phyloP scores from a whole-genome alignment of 345 rosid genomes.

The Lumnitzera racemosa region DNA sequence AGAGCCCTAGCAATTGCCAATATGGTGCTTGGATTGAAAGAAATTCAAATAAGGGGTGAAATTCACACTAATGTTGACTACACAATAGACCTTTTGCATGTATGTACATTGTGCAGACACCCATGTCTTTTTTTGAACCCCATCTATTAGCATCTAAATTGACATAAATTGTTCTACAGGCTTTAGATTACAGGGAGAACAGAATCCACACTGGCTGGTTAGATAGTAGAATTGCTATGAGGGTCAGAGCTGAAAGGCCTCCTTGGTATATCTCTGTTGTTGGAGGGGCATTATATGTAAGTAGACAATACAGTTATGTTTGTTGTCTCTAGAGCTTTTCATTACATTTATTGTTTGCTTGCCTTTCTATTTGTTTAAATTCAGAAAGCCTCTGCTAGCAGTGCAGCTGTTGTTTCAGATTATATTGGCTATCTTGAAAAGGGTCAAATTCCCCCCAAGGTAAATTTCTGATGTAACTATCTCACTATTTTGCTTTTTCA shows the following conservation, averaged over 20 bases:
- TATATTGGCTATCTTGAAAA: constrained; percentile 96
- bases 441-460: constrained; percentile 99
- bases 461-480: constrained; percentile 12
- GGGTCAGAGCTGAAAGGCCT: constrained; percentile 99
- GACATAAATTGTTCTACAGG: constrained; percentile 39
- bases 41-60: constrained; percentile 99
- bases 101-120: constrained; percentile 17
- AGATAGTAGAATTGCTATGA: constrained; percentile 99
- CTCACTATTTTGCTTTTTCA: background rate
- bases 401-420: constrained; percentile 96
- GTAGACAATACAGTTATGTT: constrained; percentile 12
- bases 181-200: constrained; percentile 90
- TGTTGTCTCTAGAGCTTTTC: background rate
- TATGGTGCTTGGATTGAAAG: constrained; percentile 98
- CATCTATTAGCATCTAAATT: background rate
- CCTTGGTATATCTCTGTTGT: constrained; percentile 99
- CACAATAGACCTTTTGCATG: constrained; percentile 93
- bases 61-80: constrained; percentile 97
- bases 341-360: background rate
- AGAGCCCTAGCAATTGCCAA: constrained; percentile 98
- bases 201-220: constrained; percentile 99
- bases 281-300: constrained; percentile 95
- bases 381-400: constrained; percentile 95
- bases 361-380: constrained; percentile 13
- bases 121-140: too few relatives aligned